Evolutionary conservation across 2,329 filamentous ascomycete genomes (phyloP).

Genomic region (Paracoccidioides lutzii): DNA sequence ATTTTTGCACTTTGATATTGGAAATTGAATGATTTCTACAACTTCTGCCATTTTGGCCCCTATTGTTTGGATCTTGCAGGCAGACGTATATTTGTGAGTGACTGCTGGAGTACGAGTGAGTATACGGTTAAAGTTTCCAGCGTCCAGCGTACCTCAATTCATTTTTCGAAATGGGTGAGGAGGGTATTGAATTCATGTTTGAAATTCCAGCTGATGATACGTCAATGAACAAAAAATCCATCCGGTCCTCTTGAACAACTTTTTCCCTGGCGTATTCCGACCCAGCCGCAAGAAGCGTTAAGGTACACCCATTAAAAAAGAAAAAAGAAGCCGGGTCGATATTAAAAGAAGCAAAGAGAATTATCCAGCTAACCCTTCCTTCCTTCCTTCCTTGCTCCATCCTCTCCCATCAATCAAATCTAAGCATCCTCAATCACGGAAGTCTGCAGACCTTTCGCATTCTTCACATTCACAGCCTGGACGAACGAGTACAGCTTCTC

Average conservation of each 20-base stretch:
- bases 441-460: slow-evolving; percentile 93
- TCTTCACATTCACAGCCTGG: slow-evolving; percentile 99
- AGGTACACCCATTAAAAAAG: background rate
- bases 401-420: slow-evolving; percentile 10
- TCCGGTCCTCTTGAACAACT: no score
- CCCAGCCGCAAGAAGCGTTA: background rate
- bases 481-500: slow-evolving; percentile 99
- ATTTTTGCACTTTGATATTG: no score
- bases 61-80: no score
- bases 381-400: background rate
- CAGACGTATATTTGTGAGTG: no score
- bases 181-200: no score
- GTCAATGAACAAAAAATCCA: background rate
- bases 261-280: no score
- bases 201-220: background rate
- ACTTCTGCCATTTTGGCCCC: no score
- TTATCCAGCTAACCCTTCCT: background rate
- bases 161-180: no score
- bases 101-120: no score
- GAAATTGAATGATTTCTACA: no score
- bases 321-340: background rate
- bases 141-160: no score
- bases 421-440: slow-evolving; percentile 63
- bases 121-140: no score
- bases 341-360: background rate